phyloP scores from a whole-genome alignment of 352 stramenopile genomes.

The Phytophthora pisi region DNA sequence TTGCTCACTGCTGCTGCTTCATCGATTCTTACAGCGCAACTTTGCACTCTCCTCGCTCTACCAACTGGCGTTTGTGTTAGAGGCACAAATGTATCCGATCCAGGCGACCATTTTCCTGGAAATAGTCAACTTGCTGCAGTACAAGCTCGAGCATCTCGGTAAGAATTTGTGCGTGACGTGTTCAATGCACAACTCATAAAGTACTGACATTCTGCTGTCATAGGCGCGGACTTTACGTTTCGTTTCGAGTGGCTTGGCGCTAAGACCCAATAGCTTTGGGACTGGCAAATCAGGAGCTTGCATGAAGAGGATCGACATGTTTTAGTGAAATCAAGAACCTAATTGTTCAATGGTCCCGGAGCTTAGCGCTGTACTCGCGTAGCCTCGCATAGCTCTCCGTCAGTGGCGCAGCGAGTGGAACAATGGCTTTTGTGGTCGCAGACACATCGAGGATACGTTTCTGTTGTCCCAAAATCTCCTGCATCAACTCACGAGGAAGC shows the following conservation, averaged over 20 bases:
- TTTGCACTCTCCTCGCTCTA: neutral
- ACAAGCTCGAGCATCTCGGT: slow-evolving; percentile 4
- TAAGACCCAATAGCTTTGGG: neutral
- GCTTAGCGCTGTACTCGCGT: too few relatives aligned
- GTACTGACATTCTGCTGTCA: neutral
- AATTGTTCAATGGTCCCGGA: too few relatives aligned
- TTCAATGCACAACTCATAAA: too few relatives aligned
- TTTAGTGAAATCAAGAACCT: too few relatives aligned
- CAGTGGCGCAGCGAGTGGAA: too few relatives aligned
- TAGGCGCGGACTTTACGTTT: slow-evolving; percentile 1
- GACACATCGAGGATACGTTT: too few relatives aligned
- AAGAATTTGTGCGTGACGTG: neutral
- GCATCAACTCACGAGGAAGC: too few relatives aligned
- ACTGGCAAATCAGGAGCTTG: too few relatives aligned
- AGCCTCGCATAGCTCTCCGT: too few relatives aligned
- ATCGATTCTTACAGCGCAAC: neutral
- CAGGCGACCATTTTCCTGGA: slow-evolving; percentile 1
- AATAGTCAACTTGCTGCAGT: neutral
- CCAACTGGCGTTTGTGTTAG: slow-evolving; percentile 1
- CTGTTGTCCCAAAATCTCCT: too few relatives aligned
- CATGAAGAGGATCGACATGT: too few relatives aligned
- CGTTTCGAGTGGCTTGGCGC: neutral
- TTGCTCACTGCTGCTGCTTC: neutral
- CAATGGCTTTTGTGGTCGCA: too few relatives aligned
- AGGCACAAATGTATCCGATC: slow-evolving; percentile 1